Conservation (phyloP, 352 stramenopile species). For the Globisporangium nunn region DNA sequence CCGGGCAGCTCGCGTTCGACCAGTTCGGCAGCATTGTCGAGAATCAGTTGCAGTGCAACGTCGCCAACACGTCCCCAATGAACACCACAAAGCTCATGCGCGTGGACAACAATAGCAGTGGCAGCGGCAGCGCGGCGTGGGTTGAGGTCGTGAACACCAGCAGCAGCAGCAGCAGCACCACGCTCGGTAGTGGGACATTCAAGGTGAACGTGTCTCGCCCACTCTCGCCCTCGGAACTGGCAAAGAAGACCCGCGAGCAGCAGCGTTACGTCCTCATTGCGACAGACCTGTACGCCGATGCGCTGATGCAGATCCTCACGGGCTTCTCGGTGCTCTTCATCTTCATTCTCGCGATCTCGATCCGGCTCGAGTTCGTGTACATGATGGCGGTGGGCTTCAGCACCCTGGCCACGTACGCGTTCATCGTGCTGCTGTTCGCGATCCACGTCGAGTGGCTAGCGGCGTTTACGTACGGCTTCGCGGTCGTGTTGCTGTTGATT, state of each 20-base stretch:
- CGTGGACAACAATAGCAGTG: slow-evolving; percentile 1
- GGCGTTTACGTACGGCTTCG: slow-evolving; percentile 50
- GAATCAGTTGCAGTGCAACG: slow-evolving; percentile 28
- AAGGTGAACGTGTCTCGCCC: slow-evolving; percentile 16
- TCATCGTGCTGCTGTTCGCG: slow-evolving; percentile 44
- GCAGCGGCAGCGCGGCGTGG: slow-evolving; percentile 5
- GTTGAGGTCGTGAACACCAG: slow-evolving; percentile 9
- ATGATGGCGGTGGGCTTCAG: slow-evolving; percentile 63
- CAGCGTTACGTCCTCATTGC: slow-evolving; percentile 24
- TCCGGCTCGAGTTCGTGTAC: slow-evolving; percentile 86
- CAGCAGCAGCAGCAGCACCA: slow-evolving; percentile 12
- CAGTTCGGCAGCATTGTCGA: slow-evolving; percentile 35
- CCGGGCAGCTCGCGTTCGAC: slow-evolving; percentile 44
- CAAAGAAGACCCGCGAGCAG: slow-evolving; percentile 24
- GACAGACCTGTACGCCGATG: slow-evolving; percentile 46
- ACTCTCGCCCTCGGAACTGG: slow-evolving; percentile 3
- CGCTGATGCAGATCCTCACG: slow-evolving; percentile 56
- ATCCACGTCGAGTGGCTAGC: slow-evolving; percentile 67
- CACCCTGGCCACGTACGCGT: slow-evolving; percentile 46
- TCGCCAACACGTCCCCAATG: slow-evolving; percentile 10
- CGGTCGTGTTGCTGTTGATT: slow-evolving; percentile 65
- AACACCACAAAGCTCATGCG: not conserved
- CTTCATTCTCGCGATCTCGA: slow-evolving; percentile 79
- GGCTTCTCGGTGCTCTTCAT: slow-evolving; percentile 70
- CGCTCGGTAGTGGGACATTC: slow-evolving; percentile 1